Evolutionary conservation across 371 early-diverging fungal genomes (phyloP).

Genomic region (Apophysomyces variabilis): DNA sequence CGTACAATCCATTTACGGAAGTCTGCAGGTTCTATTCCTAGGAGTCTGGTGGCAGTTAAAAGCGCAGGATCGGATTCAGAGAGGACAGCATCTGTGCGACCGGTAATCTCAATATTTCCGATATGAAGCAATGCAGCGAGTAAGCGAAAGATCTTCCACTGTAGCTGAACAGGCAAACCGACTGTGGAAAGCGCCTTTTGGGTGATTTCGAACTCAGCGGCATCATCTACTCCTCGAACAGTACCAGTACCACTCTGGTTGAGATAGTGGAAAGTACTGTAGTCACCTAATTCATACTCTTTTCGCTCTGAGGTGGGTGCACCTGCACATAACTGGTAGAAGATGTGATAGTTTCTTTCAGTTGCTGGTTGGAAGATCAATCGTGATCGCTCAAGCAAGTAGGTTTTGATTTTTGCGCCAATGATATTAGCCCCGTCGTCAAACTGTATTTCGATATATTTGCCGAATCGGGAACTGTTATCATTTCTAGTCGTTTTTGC

Average conservation of each 20-base stretch:
- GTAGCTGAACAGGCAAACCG: constrained; percentile 76
- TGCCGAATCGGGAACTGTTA: constrained; percentile 97
- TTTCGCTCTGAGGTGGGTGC: constrained; percentile 78
- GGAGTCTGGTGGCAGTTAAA: constrained; percentile 59
- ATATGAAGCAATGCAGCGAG: constrained; percentile 87
- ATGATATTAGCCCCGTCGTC: constrained; percentile 75
- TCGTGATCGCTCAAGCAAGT: constrained; percentile 94
- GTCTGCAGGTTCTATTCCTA: constrained; percentile 68
- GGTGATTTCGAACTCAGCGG: constrained; percentile 81
- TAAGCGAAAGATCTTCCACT: constrained; percentile 84
- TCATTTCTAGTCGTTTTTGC: constrained; percentile 98
- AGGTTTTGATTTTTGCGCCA: constrained; percentile 94
- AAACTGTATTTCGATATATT: constrained; percentile 92
- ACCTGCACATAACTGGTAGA: constrained; percentile 94
- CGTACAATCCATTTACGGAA: constrained; percentile 88
- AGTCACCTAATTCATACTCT: constrained; percentile 70
- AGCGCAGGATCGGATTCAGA: constrained; percentile 70
- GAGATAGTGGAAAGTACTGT: constrained; percentile 79
- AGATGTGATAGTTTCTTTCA: constrained; percentile 98
- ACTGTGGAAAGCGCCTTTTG: constrained; percentile 82
- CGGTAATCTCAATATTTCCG: constrained; percentile 83
- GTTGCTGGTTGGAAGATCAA: constrained; percentile 86
- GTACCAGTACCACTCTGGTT: constrained; percentile 76
- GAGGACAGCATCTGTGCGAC: constrained; percentile 65
- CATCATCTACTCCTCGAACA: constrained; percentile 86